Base-by-base conservation (phyloP, 225 moss, liverwort and hornwort genomes). In the Climacium dendroides region DNA sequence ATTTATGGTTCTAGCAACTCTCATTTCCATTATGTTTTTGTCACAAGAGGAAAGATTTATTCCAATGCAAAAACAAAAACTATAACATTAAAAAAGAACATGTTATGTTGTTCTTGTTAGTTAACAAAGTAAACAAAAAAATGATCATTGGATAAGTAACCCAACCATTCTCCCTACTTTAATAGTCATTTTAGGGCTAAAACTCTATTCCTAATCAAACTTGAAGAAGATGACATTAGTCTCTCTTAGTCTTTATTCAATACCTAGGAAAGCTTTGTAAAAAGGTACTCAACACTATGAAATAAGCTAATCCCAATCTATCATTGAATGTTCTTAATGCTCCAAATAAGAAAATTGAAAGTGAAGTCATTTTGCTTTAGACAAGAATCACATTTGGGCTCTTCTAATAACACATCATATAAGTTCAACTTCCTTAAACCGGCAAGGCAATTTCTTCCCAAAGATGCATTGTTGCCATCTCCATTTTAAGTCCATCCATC, bases 361-460 rank as follows among this genome's bases (percentile, higher is more conserved):
- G 3, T 41, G 4, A 41, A 24, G 13, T 43, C 5, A 26, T 26
- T 43, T 71, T 1, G 0, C 1, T 43, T 0, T 43, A 15, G 6
- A 45, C 2, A 45, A 0, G 12, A 39, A 39, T 14, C 39, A 24
- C 8, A 39, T 39, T 14, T 2, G 24, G 7, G 1, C 39, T 14
- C 13, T 45, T 1, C 5, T 71, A 25, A 3, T 15, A 26, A 5
- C 9, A 41, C 15, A 26, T 70, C 24, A 5, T 8, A 41, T 7
- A 0, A 39, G 4, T 69, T 70, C 25, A 70, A 69, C 14, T 39
- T 39, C 6, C 6, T 19, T 65, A 5, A 19, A 19, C 5, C 5
- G 6, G 1, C 0, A 0, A 3, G 10, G 3, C 3, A 64, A 3
- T 65, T 35, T 37, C 37, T 66, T 66, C 1, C 0, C 0, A 2